phyloP scores from a whole-genome alignment of 1,284 basidiomycete species.

The Trametes sp. region DNA sequence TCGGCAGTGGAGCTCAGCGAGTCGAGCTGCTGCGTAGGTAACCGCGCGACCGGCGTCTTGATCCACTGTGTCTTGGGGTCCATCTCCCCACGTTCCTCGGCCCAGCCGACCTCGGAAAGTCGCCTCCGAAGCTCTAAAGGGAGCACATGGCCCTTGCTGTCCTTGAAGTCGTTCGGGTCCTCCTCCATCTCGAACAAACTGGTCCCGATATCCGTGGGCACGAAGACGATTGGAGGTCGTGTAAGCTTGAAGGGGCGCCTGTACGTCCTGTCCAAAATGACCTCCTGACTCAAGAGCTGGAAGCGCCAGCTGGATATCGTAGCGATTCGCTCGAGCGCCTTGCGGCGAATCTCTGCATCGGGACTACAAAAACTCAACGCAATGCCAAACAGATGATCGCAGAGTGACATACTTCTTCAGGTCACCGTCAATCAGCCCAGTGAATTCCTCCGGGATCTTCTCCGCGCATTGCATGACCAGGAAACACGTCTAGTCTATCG shows the following conservation, averaged over 20 bases:
- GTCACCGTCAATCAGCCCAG: constrained; percentile 60
- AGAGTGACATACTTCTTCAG: constrained; percentile 62
- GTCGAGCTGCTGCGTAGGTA: constrained; percentile 64
- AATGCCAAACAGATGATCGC: too few species aligned
- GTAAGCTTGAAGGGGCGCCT: constrained; percentile 72
- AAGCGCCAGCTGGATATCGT: constrained; percentile 69
- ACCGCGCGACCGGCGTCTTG: constrained; percentile 66
- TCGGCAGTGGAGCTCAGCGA: constrained; percentile 47
- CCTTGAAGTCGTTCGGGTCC: constrained; percentile 56
- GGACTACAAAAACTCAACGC: too few species aligned
- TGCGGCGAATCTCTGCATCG: constrained; percentile 53
- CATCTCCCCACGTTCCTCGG: constrained; percentile 58
- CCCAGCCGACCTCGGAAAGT: constrained; percentile 76
- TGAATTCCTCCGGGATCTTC: constrained; percentile 56
- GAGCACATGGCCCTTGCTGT: constrained; percentile 52
- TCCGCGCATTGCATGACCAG: constrained; percentile 78
- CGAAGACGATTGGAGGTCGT: constrained; percentile 68
- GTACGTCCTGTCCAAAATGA: constrained; percentile 63
- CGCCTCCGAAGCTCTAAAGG: constrained; percentile 68
- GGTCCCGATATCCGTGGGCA: constrained; percentile 75
- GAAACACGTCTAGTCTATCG: constrained; percentile 60
- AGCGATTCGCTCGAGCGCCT: constrained; percentile 60
- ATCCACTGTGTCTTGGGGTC: constrained; percentile 66
- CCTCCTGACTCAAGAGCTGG: constrained; percentile 67
- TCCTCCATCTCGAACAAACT: constrained; percentile 61